Evolutionary conservation across 73 alveolate species (phyloP).

Genomic region (Paramecium octaurelia): DNA sequence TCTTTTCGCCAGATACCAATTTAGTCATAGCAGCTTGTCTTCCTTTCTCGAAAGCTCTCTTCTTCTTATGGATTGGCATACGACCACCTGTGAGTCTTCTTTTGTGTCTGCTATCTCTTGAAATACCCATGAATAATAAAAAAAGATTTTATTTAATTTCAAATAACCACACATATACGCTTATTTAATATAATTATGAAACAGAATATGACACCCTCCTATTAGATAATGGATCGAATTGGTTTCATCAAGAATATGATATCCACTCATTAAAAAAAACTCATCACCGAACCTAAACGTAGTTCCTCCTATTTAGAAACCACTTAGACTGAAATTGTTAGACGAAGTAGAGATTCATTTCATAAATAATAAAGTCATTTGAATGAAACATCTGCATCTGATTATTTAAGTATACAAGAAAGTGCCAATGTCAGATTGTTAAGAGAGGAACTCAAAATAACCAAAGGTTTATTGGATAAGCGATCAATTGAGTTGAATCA

Average conservation of each 20-base stretch:
- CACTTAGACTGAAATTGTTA: background rate
- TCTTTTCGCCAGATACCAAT: conserved; percentile 59
- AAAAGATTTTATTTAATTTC: conserved; percentile 17
- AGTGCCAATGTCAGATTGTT: background rate
- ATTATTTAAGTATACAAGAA: background rate
- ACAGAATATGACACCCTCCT: background rate
- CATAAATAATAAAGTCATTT: background rate
- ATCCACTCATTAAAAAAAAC: background rate
- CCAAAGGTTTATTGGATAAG: background rate
- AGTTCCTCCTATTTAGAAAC: conserved; percentile 3
- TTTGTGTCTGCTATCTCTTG: conserved; percentile 96
- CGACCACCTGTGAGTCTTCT: conserved; percentile 98
- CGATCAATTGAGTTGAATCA: background rate
- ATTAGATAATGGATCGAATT: background rate
- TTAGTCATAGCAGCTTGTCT: conserved; percentile 94
- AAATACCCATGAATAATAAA: conserved; percentile 85
- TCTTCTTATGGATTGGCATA: conserved; percentile 97
- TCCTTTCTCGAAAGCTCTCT: conserved; percentile 97
- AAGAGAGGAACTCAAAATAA: conserved; percentile 8
- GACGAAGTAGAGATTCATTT: background rate
- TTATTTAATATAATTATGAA: background rate
- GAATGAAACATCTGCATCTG: conserved; percentile 9
- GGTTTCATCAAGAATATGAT: background rate
- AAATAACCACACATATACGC: background rate
- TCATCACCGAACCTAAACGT: background rate